These are phyloP conservation scores for Graphium sp. DNA, from an alignment of 2,329 filamentous ascomycete species.

Conservation along the genomic window DNA sequence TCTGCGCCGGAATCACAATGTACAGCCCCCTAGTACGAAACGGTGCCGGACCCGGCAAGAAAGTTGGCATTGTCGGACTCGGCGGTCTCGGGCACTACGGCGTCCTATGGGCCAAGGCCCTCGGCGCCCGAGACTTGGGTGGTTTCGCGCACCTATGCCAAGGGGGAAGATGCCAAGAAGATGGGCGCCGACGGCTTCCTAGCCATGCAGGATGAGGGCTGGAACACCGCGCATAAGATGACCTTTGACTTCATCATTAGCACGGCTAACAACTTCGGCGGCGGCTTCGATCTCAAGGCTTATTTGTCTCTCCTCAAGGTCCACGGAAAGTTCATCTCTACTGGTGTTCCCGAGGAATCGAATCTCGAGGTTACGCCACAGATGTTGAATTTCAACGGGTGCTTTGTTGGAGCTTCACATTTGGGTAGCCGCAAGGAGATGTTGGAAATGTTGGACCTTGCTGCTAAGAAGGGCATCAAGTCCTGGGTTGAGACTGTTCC, in stretches of 20 bases:
- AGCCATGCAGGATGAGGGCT: slow-evolving; percentile 29
- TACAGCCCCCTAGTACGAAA: slow-evolving; percentile 46
- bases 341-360: slow-evolving; percentile 16
- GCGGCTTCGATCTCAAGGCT: slow-evolving; percentile 38
- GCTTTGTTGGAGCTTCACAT: not conserved
- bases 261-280: slow-evolving; percentile 35
- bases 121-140: slow-evolving; percentile 44
- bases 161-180: slow-evolving; percentile 34
- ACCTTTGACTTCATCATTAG: slow-evolving; percentile 41
- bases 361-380: slow-evolving; percentile 19
- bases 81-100: slow-evolving; percentile 56
- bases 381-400: not conserved
- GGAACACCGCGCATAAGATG: slow-evolving; percentile 31
- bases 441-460: slow-evolving; percentile 40
- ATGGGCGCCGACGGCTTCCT: slow-evolving; percentile 39
- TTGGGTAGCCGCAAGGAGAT: slow-evolving; percentile 22
- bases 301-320: slow-evolving; percentile 44
- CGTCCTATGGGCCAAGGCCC: slow-evolving; percentile 48
- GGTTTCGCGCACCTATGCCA: slow-evolving; percentile 35
- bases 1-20: slow-evolving; percentile 55
- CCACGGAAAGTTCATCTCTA: slow-evolving; percentile 42
- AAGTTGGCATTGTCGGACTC: slow-evolving; percentile 48
- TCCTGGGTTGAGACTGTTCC: slow-evolving; percentile 37
- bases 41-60: slow-evolving; percentile 48
- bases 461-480: slow-evolving; percentile 35